Base-by-base conservation (phyloP, 2,329 filamentous ascomycete genomes). In the Calonectria multiphialidica region DNA sequence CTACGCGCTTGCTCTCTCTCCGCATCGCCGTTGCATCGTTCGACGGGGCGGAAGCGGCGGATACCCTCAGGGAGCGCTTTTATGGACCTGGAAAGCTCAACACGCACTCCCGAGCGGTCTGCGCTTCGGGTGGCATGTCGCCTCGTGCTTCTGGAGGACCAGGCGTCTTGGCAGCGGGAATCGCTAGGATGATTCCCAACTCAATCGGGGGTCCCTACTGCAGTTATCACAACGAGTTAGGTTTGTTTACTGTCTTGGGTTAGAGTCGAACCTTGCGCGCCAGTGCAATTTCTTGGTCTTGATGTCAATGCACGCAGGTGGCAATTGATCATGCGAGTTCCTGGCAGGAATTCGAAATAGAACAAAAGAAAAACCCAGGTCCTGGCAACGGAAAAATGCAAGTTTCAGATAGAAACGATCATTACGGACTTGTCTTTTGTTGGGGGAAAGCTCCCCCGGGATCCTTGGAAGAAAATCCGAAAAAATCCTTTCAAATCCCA, bases 401-500 rank as follows among this genome's bases (percentile, higher is more conserved):
- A 40, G 53, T 59, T 59, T 59, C 53, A 37, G 35, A 59, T 59
- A 59, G 25, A 59, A 23, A 18, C 1, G 7, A 21, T 59, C n/a
- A 59, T 59, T 59, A 40, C 53, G 53, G 53, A 40, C 33, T 25
- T 25, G 15, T 40, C 40, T 53, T 25, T 37, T 59, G 53, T 59
- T 59, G 53, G 53, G 53, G 53, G 53, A 23, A 4, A 21, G 9
- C 15, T 23, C 33, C 53, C 37, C n/a, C 21, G 33, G 33, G 35
- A 37, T 25, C 21, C 21, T 18, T 5, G 23, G 25, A 50, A 50
- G 23, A 21, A 23, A 21, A 59, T 23, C 44, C 44, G 44, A 37
- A 40, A 59, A 40, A 59, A 59, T 59, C 53, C 33, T 59, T 59
- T 59, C 53, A 18, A 59, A 59, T 59, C 53, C 53, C 53, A 59